Percentiles rank a stretch among this genome's conserved stretches.
Conservation (phyloP, 345 rosid species). For the Bruguiera gymnorhiza region DNA sequence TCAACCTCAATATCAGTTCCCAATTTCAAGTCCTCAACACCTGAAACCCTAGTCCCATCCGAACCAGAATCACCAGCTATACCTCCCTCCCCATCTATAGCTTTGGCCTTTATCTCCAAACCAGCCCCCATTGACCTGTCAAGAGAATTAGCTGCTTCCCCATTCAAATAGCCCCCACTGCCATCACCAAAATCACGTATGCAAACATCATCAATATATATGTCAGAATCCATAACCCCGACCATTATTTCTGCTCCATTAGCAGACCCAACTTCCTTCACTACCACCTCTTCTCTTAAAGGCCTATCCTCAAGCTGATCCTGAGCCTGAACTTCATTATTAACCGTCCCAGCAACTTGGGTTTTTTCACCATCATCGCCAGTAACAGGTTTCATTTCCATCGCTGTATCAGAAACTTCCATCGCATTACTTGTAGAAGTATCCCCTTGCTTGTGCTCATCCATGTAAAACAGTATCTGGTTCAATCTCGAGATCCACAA, state of each 20-base stretch:
- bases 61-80: conserved; percentile 12
- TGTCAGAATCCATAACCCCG: conserved; percentile 43
- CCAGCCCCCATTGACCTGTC: conserved; percentile 6
- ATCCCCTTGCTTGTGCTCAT: conserved; percentile 15
- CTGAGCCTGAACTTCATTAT: conserved; percentile 10
- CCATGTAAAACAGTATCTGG: conserved; percentile 33
- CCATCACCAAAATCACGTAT: conserved; percentile 21
- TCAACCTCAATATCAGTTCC: conserved; percentile 8
- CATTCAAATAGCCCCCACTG: conserved; percentile 20
- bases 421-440: conserved; percentile 14
- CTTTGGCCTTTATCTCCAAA: conserved; percentile 15
- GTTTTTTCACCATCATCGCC: conserved; percentile 20
- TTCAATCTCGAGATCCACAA: conserved; percentile 17
- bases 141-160: conserved; percentile 14
- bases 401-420: conserved; percentile 14
- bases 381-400: conserved; percentile 20
- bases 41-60: conserved; percentile 13
- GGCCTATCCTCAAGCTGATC: conserved; percentile 18
- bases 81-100: conserved; percentile 9
- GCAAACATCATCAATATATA: conserved; percentile 42
- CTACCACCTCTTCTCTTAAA: conserved; percentile 11
- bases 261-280: conserved; percentile 29
- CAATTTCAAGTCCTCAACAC: conserved; percentile 8
- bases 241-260: conserved; percentile 41
- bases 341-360: conserved; percentile 16